Base-by-base conservation (phyloP, 148 eudicot genomes). In the Rhododendron henanense region DNA sequence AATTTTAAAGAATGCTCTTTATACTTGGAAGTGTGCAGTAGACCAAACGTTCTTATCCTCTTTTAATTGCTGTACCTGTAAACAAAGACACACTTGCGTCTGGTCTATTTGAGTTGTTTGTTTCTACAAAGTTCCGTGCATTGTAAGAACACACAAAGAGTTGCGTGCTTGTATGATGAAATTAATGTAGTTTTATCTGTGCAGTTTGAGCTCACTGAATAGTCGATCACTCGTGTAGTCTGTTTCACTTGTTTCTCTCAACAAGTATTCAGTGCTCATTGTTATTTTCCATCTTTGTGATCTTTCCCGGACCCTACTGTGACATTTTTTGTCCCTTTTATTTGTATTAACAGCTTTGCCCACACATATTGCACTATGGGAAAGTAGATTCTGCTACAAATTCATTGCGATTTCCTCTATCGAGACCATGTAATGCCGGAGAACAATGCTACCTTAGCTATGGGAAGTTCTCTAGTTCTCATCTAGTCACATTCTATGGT, bases 401-500 rank as follows among this genome's bases (percentile, higher is more conserved):
- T 85, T 90, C 93, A 35, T 87, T 97, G 83, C 93, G 91, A 73
- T 97, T 97, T 83, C 95, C 95, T 78, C 84, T 97, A 37, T 90
- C 96, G 81, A 93, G 96, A 85, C 93, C 98, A 11, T 97, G 99
- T 89, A 88, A 89, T 87, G 92, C 91, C 19, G 98, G 98, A n/a
- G 94, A 97, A 81, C 94, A 97, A 85, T 95, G 98, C 86, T 95
- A 84, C 86, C 94, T 95, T 77, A 94, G 98, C 88, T 97, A 97
- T 71, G 99, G 99, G 85, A 93, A 91, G 83, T 90, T 92, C 35
- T 92, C 99, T 81, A 95, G 92, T 89, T 93, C 98, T 90, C 98
- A 97, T 91, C 92, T 95, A 28, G 87, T 94, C 85, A 94, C 95
- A 16, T 97, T 95, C 90, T 97, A 97, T 85, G 99, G 99, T 47